Evolutionary conservation across 2,329 filamentous ascomycete genomes (phyloP).

Genomic region (Nemania sp.): DNA sequence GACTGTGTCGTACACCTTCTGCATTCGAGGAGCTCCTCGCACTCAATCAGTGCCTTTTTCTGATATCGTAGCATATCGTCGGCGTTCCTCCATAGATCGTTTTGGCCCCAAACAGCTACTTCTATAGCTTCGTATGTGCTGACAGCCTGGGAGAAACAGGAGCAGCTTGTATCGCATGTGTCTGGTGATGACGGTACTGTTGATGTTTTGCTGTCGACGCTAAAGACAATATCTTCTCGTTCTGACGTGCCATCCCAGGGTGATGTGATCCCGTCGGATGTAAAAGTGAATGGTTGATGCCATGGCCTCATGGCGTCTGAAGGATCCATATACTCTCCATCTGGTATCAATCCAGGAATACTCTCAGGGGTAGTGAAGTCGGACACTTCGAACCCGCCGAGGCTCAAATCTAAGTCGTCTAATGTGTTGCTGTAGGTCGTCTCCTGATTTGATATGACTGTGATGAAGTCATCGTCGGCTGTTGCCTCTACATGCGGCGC

Average conservation of each 20-base stretch:
- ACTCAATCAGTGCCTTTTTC: constrained; percentile 38
- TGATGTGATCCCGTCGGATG: constrained; percentile 28
- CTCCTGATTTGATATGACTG: constrained; percentile 32
- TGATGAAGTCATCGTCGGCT: constrained; percentile 31
- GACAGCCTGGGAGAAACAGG: constrained; percentile 37
- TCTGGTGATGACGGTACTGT: constrained; percentile 22
- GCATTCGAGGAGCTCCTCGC: constrained; percentile 38
- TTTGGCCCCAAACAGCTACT: constrained; percentile 35
- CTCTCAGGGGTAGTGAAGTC: constrained; percentile 35
- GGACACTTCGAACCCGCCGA: constrained; percentile 32
- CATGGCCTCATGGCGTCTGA: constrained; percentile 36
- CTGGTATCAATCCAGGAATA: constrained; percentile 28
- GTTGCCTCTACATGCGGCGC: constrained; percentile 16
- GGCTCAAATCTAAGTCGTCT: constrained; percentile 35
- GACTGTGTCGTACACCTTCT: constrained; percentile 35
- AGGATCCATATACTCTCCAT: constrained; percentile 38
- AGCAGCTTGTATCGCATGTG: constrained; percentile 32
- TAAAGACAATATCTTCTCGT: constrained; percentile 32
- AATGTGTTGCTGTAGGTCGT: constrained; percentile 30
- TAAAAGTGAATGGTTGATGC: constrained; percentile 36
- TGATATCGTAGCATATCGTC: constrained; percentile 38
- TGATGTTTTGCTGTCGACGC: constrained; percentile 29
- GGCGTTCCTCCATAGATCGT: constrained; percentile 34
- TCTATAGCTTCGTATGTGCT: constrained; percentile 39
- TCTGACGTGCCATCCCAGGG: constrained; percentile 35